Evolutionary conservation across 2,329 filamentous ascomycete genomes (phyloP), one percentile per base, ranked within the genome.

Genomic region (Talaromyces sp.): DNA sequence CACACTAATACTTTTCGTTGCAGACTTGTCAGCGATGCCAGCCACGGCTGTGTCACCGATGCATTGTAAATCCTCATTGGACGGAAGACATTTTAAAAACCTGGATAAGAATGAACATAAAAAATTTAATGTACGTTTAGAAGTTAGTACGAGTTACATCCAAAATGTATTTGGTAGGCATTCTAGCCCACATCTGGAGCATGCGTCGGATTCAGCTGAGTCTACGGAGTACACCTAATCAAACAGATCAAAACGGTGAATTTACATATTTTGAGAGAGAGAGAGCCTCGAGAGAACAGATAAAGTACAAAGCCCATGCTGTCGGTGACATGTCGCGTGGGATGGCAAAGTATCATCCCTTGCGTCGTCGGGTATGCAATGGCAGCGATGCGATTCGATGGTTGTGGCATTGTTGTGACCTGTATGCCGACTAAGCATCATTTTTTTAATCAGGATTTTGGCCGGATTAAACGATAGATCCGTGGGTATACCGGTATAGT

Each of bases 31-130:
- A 74, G 74, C 65, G 79, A 82, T 72, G 81, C 81, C 31, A 82
- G 80, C 70, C 79, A 79, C 62, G 81, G 81, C 57, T 82, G 79
- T 70, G 79, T 82, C 64, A 82, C 80, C 48, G 80, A 82, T 70
- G 68, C 73, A 67, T 64, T 78, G 62, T 64, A 56, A 52, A 43
- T 19, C 19, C 6, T 22, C 31, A 59, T 56, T 39, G 52, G n/a
- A 39, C 19, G 11, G 19, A 37, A 37, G 2, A 27, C 27, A 33
- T 0, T 33, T n/a, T 7, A 11, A 52, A 33, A n/a, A 10, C 14
- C 8, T 6, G 27, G 14, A 33, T n/a, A 33, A 22, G 31, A 24
- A 22, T 33, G 33, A 56, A 56, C 39, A 43, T 33, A 27, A 59
- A 59, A 59, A 33, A 8, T 43, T 43, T 54, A 31, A 31, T 57